Conservation (phyloP, 345 rosid genomes). For the Gossypium stocksii region DNA sequence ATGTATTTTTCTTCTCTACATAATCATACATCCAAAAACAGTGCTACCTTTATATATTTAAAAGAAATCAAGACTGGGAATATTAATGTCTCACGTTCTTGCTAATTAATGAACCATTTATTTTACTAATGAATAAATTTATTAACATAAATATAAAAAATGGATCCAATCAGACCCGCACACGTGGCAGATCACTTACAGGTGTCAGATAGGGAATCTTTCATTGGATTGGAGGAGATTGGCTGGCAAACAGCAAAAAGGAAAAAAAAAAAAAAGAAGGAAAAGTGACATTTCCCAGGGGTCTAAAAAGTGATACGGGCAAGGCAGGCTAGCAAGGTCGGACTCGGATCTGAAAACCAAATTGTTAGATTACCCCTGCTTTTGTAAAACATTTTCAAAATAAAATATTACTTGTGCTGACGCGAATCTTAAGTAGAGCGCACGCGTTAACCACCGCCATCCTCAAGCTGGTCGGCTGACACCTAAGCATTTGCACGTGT, state of each 20-base stretch:
- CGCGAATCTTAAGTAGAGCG: conserved; percentile 18
- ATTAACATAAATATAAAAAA: too few relatives aligned
- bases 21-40: too few relatives aligned
- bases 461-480: conserved; percentile 19
- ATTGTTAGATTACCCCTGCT: not conserved
- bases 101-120: too few relatives aligned
- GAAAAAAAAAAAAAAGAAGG: not conserved
- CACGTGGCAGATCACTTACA: not conserved
- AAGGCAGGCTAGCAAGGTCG: not conserved
- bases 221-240: not conserved
- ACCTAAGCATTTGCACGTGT: conserved; percentile 15
- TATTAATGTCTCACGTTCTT: too few relatives aligned
- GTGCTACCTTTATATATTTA: too few relatives aligned
- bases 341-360: not conserved
- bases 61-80: too few relatives aligned
- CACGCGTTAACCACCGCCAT: conserved; percentile 25
- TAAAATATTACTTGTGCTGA: conserved; percentile 14
- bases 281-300: not conserved
- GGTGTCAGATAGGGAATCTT: conserved; percentile 12
- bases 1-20: too few relatives aligned
- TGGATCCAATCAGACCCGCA: not conserved
- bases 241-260: not conserved
- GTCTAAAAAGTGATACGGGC: not conserved
- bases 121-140: too few relatives aligned
- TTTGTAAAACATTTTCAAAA: not conserved